These are phyloP conservation scores for Candida oleophila DNA, from an alignment of 805 yeast species.

Conservation along the genomic window DNA sequence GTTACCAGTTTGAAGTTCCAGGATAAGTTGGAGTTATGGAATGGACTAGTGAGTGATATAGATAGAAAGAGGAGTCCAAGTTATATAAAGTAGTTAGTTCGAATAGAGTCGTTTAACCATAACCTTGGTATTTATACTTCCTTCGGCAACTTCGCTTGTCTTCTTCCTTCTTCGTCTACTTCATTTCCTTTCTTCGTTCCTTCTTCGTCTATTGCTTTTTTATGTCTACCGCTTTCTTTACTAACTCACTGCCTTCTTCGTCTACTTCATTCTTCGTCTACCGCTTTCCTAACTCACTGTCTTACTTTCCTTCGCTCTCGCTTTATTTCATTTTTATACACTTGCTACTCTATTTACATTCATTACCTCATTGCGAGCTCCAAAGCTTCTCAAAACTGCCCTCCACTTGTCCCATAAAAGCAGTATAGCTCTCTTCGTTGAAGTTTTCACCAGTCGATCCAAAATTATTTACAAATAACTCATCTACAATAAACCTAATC, in stretches of 20 bases:
- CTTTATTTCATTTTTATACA: too few species aligned
- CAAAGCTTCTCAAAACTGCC: constrained; percentile 1
- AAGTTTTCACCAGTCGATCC: constrained; percentile 18
- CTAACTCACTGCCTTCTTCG: background rate
- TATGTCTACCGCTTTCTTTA: background rate
- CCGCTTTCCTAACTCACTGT: too few species aligned
- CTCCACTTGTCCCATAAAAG: background rate
- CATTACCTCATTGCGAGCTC: too few species aligned
- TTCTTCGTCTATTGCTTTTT: background rate
- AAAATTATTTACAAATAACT: constrained; percentile 32
- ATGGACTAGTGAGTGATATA: constrained; percentile 28
- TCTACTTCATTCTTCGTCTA: background rate
- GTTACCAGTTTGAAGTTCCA: constrained; percentile 50
- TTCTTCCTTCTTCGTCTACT: background rate
- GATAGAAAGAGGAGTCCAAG: background rate
- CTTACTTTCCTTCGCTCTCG: background rate
- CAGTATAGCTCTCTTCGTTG: background rate
- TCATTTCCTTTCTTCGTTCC: background rate
- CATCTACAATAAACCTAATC: constrained; percentile 36
- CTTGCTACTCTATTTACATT: too few species aligned
- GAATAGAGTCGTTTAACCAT: too few species aligned
- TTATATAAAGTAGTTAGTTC: too few species aligned
- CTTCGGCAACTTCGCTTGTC: background rate
- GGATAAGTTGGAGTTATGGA: constrained; percentile 52
- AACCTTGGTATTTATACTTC: too few species aligned